Conservation (phyloP, 176 grass and related monocot species). For the Melocanna baccifera region DNA sequence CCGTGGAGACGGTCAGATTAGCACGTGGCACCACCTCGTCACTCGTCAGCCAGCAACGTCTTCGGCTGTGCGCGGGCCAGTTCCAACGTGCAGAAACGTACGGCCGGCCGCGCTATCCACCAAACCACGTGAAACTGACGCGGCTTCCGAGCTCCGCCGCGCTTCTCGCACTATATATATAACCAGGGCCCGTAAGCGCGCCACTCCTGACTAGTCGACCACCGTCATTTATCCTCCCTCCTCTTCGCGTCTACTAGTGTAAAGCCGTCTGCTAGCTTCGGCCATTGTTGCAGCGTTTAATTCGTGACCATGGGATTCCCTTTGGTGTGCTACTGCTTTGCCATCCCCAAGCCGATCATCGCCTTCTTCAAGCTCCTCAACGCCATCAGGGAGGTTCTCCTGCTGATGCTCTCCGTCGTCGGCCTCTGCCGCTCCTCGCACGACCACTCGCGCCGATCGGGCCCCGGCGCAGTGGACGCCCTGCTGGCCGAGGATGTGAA, state of each 20-base stretch:
- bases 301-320: slow-evolving; percentile 60
- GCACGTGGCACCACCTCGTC: background rate
- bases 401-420: slow-evolving; percentile 32
- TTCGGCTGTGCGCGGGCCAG: background rate
- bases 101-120: background rate
- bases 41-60: background rate
- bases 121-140: slow-evolving; percentile 26
- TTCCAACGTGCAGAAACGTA: background rate
- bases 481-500: slow-evolving; percentile 47
- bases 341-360: slow-evolving; percentile 49
- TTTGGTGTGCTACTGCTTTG: slow-evolving; percentile 46
- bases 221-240: background rate
- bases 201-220: slow-evolving; percentile 7
- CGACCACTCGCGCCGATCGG: background rate
- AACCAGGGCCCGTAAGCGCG: background rate
- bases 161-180: slow-evolving; percentile 8
- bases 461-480: background rate
- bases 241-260: too few species aligned
- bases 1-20: background rate
- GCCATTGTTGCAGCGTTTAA: background rate
- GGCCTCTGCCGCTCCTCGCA: slow-evolving; percentile 19
- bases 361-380: slow-evolving; percentile 44
- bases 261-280: background rate
- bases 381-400: slow-evolving; percentile 27
- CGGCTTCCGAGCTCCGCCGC: background rate